These are phyloP conservation scores for Tolypocladium tropicale DNA, from an alignment of 2,329 filamentous ascomycete genomes.

Conservation along the genomic window DNA sequence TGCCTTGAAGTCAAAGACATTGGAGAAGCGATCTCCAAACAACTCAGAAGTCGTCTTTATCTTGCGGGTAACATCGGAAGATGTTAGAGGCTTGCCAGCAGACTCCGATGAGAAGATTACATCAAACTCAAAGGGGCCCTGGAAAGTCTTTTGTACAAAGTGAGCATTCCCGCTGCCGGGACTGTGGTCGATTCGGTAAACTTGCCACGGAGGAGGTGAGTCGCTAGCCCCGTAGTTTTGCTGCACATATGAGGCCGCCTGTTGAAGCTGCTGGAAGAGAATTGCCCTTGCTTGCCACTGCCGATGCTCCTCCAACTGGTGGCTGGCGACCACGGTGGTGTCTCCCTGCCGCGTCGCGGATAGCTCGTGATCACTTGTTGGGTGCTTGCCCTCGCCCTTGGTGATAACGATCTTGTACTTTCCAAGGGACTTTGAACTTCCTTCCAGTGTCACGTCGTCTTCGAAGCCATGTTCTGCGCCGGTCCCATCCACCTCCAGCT, in stretches of 20 bases:
- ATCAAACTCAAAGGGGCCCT: constrained; percentile 87
- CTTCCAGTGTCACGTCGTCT: constrained; percentile 57
- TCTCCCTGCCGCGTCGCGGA: constrained; percentile 62
- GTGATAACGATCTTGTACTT: constrained; percentile 73
- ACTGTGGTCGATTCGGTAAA: constrained; percentile 66
- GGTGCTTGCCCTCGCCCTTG: constrained; percentile 53
- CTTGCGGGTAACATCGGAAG: constrained; percentile 57
- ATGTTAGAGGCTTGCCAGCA: constrained; percentile 41
- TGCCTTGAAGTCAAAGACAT: constrained; percentile 54
- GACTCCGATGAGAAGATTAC: constrained; percentile 79
- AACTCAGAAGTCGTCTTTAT: constrained; percentile 55
- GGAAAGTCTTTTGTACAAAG: constrained; percentile 82
- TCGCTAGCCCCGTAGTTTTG: constrained; percentile 44
- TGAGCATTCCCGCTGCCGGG: constrained; percentile 71
- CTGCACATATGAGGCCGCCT: constrained; percentile 37
- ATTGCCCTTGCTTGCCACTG: constrained; percentile 77
- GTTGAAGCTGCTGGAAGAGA: constrained; percentile 43
- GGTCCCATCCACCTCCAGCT: constrained; percentile 47
- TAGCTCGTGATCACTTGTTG: constrained; percentile 54
- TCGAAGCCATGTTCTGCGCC: constrained; percentile 40
- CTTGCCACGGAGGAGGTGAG: constrained; percentile 74
- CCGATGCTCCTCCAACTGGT: constrained; percentile 53
- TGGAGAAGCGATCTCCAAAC: constrained; percentile 67
- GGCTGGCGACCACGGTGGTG: constrained; percentile 64
- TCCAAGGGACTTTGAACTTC: constrained; percentile 62